Evolutionary conservation across 2,329 filamentous ascomycete species (phyloP), one percentile per base, ranked within the genome.

Genomic region (Mollisiaceae sp.): DNA sequence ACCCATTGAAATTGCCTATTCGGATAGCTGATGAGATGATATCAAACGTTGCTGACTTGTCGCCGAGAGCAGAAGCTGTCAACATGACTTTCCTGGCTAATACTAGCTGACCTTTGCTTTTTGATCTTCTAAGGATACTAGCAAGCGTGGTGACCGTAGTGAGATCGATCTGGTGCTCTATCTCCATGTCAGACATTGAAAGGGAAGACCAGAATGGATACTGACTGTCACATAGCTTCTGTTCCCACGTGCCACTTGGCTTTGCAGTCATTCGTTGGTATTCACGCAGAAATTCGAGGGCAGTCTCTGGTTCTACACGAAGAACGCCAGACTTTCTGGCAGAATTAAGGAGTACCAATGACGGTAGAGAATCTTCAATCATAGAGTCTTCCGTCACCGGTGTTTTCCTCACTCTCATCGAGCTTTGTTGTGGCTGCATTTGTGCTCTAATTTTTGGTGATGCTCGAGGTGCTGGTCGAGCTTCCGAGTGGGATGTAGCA

Each of bases 1-100:
- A 68, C 0, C 67, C 55, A 54, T 64, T 15, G 1, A 72, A 41
- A 1, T 22, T 55, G 2, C 61, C 64, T 2, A 32, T 55, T 4
- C 55, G 55, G 9, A 74, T 63, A 39, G 68, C 71, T 18, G 61
- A 32, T 4, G 63, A 54, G 4, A 75, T 63, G 41, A 76, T 59
- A 15, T 67, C 64, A 50, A 73, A 70, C 1, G 69, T 74, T 20
- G 74, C 73, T n/a, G 62, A 47, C 27, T 68, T 67, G 35, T 76
- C 73, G 6, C 73, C 75, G 18, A 75, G 67, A 24, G 41, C 59
- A 18, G 75, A 73, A 9, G 75, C 73, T 11, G 69, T 65, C 15
- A 71, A 45, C 47, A 73, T 55, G 38, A 76, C 57, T 45, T 65
- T 66, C 27, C 64, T 69, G 6, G 65, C 74, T 2, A 76, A 39